These are phyloP conservation scores for Debaryomyces sp. DNA, from an alignment of 1,139 yeast species.

Conservation along the genomic window DNA sequence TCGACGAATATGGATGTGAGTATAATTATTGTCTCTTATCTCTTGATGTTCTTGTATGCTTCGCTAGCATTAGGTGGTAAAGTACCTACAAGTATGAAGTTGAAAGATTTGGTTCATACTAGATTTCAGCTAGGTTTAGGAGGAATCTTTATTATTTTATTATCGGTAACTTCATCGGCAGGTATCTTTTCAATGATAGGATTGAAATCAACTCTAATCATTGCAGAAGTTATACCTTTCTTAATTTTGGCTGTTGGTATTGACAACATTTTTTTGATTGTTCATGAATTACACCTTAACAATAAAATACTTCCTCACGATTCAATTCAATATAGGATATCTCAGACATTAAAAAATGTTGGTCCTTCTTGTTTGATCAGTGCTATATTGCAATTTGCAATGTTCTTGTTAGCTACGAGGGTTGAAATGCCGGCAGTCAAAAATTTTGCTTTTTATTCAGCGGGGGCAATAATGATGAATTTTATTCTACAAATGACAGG, in stretches of 20 bases:
- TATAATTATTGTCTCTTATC: constrained; percentile 72
- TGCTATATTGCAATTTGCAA: constrained; percentile 71
- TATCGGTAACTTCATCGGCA: constrained; percentile 80
- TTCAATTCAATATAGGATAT: constrained; percentile 53
- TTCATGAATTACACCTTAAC: constrained; percentile 71
- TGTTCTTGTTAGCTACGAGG: constrained; percentile 75
- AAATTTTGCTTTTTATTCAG: constrained; percentile 89
- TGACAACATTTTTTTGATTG: constrained; percentile 85
- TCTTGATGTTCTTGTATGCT: constrained; percentile 87
- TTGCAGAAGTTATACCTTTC: constrained; percentile 96
- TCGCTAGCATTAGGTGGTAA: constrained; percentile 78
- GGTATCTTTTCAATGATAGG: constrained; percentile 80
- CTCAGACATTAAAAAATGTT: constrained; percentile 65
- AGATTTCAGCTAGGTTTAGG: constrained; percentile 76
- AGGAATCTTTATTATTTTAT: constrained; percentile 77
- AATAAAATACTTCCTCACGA: constrained; percentile 39
- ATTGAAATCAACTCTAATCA: constrained; percentile 82
- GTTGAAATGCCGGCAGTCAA: constrained; percentile 96
- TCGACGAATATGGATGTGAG: constrained; percentile 79
- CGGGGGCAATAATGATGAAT: constrained; percentile 81
- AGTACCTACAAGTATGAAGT: constrained; percentile 30
- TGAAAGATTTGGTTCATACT: constrained; percentile 51
- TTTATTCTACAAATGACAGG: constrained; percentile 79
- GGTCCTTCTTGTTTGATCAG: constrained; percentile 89
- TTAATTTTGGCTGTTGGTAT: constrained; percentile 91